Base-by-base conservation (phyloP, 768 basidiomycete species). In the Suillus placidus region DNA sequence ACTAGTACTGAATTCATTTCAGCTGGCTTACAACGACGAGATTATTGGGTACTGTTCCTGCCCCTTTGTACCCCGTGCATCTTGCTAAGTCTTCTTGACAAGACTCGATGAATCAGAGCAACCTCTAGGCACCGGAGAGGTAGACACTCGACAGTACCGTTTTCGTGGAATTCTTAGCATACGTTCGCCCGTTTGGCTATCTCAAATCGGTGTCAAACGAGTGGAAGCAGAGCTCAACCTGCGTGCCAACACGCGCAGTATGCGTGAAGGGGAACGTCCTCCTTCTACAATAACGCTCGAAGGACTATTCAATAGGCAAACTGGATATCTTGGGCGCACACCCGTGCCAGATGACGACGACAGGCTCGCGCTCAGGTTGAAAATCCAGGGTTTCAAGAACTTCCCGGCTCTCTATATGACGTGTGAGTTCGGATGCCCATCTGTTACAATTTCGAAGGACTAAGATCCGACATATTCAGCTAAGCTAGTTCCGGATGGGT, bases 121-220 rank as follows among this genome's bases (percentile, higher is more conserved):
- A 42, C 74, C 81, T 4, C 63, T 74, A 40, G 77, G 78, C 16
- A 76, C 77, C 13, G 66, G 63, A 14, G 66, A 14, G 12, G n/a
- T 60, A 30, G 75, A 77, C 63, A 20, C 68, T 42, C 72, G 77
- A 65, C 69, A 38, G 58, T 80, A 87, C 23, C 76, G 80, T 13
- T 86, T 88, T 66, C 83, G 81, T 38, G 89, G 88, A 0, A 69
- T 82, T 6, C 76, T 90, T 0, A 78, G 79, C 45, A 81, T 90
- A 65, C 69, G 77, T 3, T 64, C 75, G 2, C 77, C 85, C 0
- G 68, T 74, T 1, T 88, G 87, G 82, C 81, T 91, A 26, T 84
- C 87, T 1, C 75, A 78, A 0, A 70, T 70, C 51, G 89, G 87
- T 1, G 64, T 70, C 42, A 69, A 74, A 45, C 74, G 69, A 60